Evolutionary conservation across 495 filamentous ascomycete species (phyloP).

Genomic region (Penicillium atrosanguineum): DNA sequence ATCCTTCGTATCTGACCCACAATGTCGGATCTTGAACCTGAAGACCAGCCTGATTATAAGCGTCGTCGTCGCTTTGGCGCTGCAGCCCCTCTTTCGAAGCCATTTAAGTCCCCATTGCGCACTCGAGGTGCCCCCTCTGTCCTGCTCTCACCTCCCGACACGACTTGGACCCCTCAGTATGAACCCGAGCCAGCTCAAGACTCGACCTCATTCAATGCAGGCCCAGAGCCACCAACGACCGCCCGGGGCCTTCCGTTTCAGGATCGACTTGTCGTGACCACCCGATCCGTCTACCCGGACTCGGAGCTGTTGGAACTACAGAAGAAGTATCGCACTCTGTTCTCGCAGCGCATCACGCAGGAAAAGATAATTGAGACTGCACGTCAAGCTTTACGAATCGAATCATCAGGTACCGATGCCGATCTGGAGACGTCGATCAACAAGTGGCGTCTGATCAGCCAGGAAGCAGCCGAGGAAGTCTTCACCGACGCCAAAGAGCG

Average conservation of each 20-base stretch:
- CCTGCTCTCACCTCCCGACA: neutral
- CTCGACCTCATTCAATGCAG: neutral
- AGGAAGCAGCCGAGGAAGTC: constrained; percentile 52
- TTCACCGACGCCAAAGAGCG: constrained; percentile 42
- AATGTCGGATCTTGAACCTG: constrained; percentile 22
- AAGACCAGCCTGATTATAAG: constrained; percentile 33
- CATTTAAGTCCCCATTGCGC: constrained; percentile 67
- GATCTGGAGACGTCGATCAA: constrained; percentile 48
- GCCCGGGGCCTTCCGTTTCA: neutral
- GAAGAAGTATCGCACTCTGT: constrained; percentile 33
- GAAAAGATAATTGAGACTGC: constrained; percentile 45
- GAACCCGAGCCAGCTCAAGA: neutral
- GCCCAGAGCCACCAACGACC: neutral
- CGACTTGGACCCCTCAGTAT: neutral
- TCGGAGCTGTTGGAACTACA: constrained; percentile 28
- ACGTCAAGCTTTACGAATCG: constrained; percentile 49
- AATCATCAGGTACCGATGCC: constrained; percentile 39
- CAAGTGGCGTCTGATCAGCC: constrained; percentile 48
- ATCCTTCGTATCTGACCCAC: neutral
- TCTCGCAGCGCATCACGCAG: constrained; percentile 30
- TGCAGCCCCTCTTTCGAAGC: constrained; percentile 53
- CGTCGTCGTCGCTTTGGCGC: constrained; percentile 53
- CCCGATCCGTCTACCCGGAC: constrained; percentile 11
- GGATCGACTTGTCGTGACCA: neutral
- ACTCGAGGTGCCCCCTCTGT: constrained; percentile 12